A percentile compares a stretch with the other conserved stretches of the same genome.
Evolutionary conservation across 2,329 filamentous ascomycete species (phyloP).

Genomic region (Stylonectria norvegica): DNA sequence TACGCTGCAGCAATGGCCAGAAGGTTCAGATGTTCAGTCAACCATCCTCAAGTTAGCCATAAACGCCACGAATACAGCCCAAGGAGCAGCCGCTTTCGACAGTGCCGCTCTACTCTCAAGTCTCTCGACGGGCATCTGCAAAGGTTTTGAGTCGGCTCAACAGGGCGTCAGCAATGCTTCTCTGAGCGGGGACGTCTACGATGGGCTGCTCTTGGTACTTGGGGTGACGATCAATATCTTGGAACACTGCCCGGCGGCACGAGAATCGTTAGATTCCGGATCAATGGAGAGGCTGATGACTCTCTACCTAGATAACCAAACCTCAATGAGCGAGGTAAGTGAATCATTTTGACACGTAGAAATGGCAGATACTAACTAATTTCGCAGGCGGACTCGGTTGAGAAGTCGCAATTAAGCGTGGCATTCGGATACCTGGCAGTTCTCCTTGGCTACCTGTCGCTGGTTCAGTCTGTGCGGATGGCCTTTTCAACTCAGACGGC

Average conservation of each 20-base stretch:
- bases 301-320: slow-evolving; percentile 65
- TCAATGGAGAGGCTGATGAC: slow-evolving; percentile 58
- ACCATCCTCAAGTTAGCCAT: slow-evolving; percentile 60
- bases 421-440: slow-evolving; percentile 84
- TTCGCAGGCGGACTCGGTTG: slow-evolving; percentile 61
- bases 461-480: slow-evolving; percentile 46
- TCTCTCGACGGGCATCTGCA: slow-evolving; percentile 49
- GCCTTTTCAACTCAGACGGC: slow-evolving; percentile 42
- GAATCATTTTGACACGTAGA: not conserved
- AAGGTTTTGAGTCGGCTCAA: slow-evolving; percentile 47
- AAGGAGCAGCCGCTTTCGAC: slow-evolving; percentile 67
- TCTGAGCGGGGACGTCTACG: slow-evolving; percentile 53
- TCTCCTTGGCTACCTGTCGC: slow-evolving; percentile 75
- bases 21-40: slow-evolving; percentile 26
- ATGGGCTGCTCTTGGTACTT: slow-evolving; percentile 72
- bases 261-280: slow-evolving; percentile 36
- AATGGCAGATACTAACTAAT: slow-evolving; percentile 7
- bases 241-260: slow-evolving; percentile 67
- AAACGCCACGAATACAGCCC: slow-evolving; percentile 81
- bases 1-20: slow-evolving; percentile 31
- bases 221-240: slow-evolving; percentile 85
- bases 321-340: slow-evolving; percentile 65
- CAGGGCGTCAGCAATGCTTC: slow-evolving; percentile 46
- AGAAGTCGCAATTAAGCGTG: slow-evolving; percentile 76
- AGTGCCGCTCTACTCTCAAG: slow-evolving; percentile 51